Conservation (phyloP, 495 filamentous ascomycete species). For the Pyronema domesticum region DNA sequence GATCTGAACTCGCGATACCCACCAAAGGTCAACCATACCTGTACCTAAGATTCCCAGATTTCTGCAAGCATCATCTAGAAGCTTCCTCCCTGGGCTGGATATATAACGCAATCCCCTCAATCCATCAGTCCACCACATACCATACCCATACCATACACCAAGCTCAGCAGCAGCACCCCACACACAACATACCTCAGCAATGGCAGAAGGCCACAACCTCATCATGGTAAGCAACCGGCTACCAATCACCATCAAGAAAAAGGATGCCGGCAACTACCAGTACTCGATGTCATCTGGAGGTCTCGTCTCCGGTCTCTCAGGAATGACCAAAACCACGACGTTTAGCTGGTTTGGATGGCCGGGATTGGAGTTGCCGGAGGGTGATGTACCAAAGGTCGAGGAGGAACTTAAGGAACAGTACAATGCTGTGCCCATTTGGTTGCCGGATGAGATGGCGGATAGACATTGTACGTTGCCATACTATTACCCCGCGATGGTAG, state of each 20-base stretch:
- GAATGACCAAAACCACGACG: constrained; percentile 72
- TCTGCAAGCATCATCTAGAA: not conserved
- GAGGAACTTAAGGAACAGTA: constrained; percentile 56
- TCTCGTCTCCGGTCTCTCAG: constrained; percentile 76
- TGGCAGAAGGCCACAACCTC: constrained; percentile 28
- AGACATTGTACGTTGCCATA: constrained; percentile 35
- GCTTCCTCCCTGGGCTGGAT: not conserved
- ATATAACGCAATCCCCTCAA: not conserved
- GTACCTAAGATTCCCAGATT: not conserved
- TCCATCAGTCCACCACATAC: not conserved
- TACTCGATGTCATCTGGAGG: constrained; percentile 94
- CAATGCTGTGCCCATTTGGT: constrained; percentile 55
- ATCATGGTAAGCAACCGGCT: constrained; percentile 85
- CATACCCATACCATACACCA: not conserved
- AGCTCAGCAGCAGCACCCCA: not conserved
- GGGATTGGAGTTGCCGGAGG: constrained; percentile 64
- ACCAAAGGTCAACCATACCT: too few relatives aligned
- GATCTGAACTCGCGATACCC: too few relatives aligned
- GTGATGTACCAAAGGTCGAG: constrained; percentile 44
- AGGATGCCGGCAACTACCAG: constrained; percentile 62
- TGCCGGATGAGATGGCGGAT: constrained; percentile 62
- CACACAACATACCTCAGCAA: too few relatives aligned
- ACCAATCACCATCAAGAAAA: constrained; percentile 85
- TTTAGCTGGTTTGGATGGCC: constrained; percentile 99
- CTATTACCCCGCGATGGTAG: not conserved